A percentile compares a stretch with the other conserved stretches of the same genome.
Evolutionary conservation across 495 filamentous ascomycete genomes (phyloP).

Genomic region (Saxophila tyrrhenica): DNA sequence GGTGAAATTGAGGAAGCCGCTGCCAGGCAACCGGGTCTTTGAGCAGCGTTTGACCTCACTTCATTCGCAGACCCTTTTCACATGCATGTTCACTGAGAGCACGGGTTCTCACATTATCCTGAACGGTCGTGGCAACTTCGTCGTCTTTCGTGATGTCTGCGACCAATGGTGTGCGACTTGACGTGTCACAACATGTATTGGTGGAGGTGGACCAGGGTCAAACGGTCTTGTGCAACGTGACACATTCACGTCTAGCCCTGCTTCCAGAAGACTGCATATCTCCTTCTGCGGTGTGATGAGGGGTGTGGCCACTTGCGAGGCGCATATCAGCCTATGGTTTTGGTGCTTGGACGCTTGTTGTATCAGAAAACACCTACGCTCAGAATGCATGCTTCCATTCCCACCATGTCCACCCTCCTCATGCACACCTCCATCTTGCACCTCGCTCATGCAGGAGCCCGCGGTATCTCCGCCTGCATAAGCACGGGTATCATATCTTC

Average conservation of each 20-base stretch:
- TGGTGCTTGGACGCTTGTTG: not conserved
- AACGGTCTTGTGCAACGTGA: not conserved
- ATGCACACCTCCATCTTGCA: too few species aligned
- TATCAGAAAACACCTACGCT: too few species aligned
- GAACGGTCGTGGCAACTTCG: too few species aligned
- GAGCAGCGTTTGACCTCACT: too few species aligned
- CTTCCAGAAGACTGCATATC: not conserved
- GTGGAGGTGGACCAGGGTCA: too few species aligned
- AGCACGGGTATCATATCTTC: slow-evolving; percentile 37
- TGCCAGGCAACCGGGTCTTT: not conserved
- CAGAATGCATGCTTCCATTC: too few species aligned
- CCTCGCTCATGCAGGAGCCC: too few species aligned
- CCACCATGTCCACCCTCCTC: too few species aligned
- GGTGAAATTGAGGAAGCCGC: not conserved
- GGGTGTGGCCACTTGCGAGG: too few species aligned
- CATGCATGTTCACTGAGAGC: not conserved
- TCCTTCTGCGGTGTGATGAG: not conserved
- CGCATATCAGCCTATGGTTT: not conserved
- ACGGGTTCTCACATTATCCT: not conserved
- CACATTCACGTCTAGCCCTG: not conserved
- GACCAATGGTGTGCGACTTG: not conserved
- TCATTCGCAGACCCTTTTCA: not conserved
- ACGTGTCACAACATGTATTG: not conserved
- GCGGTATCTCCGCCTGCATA: not conserved
- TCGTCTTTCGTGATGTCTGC: too few species aligned